These are phyloP conservation scores for Lactarius hatsudake DNA, from an alignment of 768 basidiomycete genomes.

Conservation along the genomic window DNA sequence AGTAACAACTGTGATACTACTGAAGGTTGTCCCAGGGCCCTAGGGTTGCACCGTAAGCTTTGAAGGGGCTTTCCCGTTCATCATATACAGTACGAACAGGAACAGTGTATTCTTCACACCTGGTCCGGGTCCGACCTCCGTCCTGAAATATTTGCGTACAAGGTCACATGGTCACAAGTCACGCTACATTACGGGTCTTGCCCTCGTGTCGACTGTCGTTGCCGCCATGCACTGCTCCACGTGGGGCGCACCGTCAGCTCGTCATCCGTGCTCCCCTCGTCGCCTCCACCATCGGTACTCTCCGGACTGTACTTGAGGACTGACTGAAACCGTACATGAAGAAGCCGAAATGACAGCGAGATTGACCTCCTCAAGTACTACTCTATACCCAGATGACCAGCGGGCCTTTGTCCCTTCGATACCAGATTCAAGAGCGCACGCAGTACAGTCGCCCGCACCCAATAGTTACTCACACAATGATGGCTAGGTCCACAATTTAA, in stretches of 20 bases:
- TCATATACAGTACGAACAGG: not conserved
- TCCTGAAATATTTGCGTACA: too few species aligned
- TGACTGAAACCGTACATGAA: slow-evolving; percentile 28
- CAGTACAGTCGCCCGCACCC: slow-evolving; percentile 28
- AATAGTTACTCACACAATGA: not conserved
- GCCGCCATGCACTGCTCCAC: too few species aligned
- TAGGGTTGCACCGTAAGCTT: not conserved
- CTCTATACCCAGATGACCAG: slow-evolving; percentile 12
- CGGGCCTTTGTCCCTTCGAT: slow-evolving; percentile 22
- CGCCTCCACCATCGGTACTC: too few species aligned
- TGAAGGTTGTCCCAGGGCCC: too few species aligned
- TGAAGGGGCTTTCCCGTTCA: too few species aligned
- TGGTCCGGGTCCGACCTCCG: too few species aligned
- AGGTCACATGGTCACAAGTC: too few species aligned
- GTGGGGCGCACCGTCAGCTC: too few species aligned
- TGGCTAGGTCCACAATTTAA: slow-evolving; percentile 23
- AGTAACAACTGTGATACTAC: too few species aligned
- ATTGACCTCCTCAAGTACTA: slow-evolving; percentile 29
- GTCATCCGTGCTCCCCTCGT: too few species aligned
- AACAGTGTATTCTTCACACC: not conserved
- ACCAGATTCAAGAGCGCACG: slow-evolving; percentile 27
- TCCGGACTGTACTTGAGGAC: not conserved
- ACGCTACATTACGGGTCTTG: too few species aligned
- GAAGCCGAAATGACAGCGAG: slow-evolving; percentile 15
- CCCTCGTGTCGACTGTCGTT: too few species aligned